phyloP scores from a whole-genome alignment of 257 asterid species.

The Solanum chiquidenum region DNA sequence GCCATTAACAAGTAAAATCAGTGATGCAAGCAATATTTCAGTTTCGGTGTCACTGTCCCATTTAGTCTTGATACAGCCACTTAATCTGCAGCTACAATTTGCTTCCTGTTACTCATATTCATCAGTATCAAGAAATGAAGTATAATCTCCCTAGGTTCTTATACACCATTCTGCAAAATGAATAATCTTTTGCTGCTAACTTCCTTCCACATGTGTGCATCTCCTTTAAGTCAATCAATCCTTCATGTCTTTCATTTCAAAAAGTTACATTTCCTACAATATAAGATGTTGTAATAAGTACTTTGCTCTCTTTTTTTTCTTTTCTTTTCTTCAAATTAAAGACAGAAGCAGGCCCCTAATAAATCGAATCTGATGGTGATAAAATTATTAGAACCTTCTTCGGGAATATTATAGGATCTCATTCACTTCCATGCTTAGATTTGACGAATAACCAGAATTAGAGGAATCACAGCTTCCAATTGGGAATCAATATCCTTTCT shows the following conservation, averaged over 20 bases:
- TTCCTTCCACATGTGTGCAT: background rate
- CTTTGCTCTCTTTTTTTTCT: background rate
- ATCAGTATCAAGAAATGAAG: background rate
- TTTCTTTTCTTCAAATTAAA: background rate
- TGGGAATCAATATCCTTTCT: background rate
- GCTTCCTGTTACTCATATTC: background rate
- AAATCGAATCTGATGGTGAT: background rate
- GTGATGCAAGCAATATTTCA: background rate
- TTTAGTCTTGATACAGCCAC: background rate
- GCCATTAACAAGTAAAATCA: background rate
- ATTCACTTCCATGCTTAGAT: background rate
- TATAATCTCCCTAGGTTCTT: background rate
- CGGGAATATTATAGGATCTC: background rate
- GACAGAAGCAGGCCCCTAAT: background rate
- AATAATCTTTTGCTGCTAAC: background rate
- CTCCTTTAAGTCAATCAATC: background rate
- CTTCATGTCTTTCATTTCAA: background rate
- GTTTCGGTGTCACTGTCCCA: background rate
- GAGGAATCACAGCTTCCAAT: background rate
- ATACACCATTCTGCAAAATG: background rate
- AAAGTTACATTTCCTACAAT: background rate
- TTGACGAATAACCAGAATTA: background rate
- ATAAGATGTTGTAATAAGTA: background rate
- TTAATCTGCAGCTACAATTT: background rate
- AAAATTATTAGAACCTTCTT: background rate